Evolutionary conservation across 2,329 filamentous ascomycete species (phyloP), one percentile per base, ranked within the genome.

Genomic region (Sodiomyces alkalinus): DNA sequence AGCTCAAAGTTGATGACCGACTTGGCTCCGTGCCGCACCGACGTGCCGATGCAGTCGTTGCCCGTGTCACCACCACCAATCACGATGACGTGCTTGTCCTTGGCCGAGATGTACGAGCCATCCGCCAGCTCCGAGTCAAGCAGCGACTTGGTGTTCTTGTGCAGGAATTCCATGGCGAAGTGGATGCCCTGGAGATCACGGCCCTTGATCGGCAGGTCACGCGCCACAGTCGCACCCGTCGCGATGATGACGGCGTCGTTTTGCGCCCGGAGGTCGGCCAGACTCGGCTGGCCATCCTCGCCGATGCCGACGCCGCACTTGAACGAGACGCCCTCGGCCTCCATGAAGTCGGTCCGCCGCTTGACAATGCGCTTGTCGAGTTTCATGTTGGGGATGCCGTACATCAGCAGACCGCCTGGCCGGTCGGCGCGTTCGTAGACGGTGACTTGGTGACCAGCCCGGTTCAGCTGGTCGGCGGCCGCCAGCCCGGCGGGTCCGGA

Each of bases 381-480:
- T 65, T 96, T 96, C 87, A 96, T 96, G 65, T 96, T 96, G 41
- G 87, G 87, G 41, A 96, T 96, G 41, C 87, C 87, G 49, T 96
- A 94, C 87, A 94, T 94, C 46, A 96, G 71, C 31, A 96, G 66
- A 53, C 87, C 87, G 57, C 87, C 87, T 33, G 79, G 62, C 39
- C 87, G 82, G 49, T 96, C 87, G 34, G 85, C 74, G 39, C 87
- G 82, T 66, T 96, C 87, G 47, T 90, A 94, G 12, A 96, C 73
- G 9, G 83, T 93, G 30, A 94, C 83, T 4, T 51, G 60, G 58
- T 96, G 87, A 17, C 87, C 87, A 43, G 80, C 82, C 44, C 79
- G 80, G 70, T 96, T 96, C 41, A 96, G 73, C 56, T 94, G 87
- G 49, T 96, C 87, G 37, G 87, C 86, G 34, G 73, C 73, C 31